Conservation (phyloP, 345 rosid genomes). For the Salix brachista region DNA sequence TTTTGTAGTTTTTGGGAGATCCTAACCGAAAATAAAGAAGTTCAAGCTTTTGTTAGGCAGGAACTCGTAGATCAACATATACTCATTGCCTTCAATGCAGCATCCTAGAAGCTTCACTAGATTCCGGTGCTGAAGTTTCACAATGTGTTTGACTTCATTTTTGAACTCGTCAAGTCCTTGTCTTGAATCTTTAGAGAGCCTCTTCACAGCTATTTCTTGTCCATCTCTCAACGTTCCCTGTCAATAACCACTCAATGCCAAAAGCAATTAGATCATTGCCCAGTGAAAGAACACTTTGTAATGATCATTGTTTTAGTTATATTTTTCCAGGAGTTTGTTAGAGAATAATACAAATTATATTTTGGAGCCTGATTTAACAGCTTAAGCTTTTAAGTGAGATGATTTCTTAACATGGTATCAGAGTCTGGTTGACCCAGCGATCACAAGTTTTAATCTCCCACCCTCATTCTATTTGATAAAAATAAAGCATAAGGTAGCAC, state of each 20-base stretch:
- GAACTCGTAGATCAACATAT: conserved; percentile 5
- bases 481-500: no score
- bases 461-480: no score
- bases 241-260: neutral
- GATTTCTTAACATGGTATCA: no score
- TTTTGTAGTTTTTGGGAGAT: neutral
- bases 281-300: neutral
- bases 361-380: no score
- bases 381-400: no score
- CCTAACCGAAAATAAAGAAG: neutral
- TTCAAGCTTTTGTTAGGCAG: conserved; percentile 2
- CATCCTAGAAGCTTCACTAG: neutral
- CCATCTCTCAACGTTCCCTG: neutral
- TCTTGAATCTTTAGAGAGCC: neutral
- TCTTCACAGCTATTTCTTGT: neutral
- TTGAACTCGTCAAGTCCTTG: conserved; percentile 3
- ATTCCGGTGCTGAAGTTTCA: conserved; percentile 2
- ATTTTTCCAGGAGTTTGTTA: neutral
- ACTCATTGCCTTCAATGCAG: conserved; percentile 3
- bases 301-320: neutral
- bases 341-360: no score
- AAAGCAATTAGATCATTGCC: neutral
- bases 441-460: no score
- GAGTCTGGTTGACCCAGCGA: no score
- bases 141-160: neutral